Conservation (phyloP, 352 stramenopile genomes). For the Thalassiosira hispida region DNA sequence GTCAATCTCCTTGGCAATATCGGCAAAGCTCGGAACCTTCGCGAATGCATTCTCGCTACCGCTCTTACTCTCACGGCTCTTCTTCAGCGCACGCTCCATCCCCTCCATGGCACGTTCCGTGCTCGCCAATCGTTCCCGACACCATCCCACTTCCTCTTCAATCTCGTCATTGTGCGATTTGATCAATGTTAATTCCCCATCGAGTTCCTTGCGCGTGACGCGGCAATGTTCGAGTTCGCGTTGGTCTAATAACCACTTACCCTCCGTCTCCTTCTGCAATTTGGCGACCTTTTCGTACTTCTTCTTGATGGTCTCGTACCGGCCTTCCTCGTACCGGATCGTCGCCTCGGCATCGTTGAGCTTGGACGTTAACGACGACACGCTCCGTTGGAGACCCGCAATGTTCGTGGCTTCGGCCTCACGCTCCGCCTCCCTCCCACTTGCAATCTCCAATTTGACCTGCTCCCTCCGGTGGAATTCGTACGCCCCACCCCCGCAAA, state of each 20-base stretch:
- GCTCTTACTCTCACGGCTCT: conserved; percentile 12
- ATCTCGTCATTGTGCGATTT: conserved; percentile 24
- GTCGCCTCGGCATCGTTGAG: conserved; percentile 45
- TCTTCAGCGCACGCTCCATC: conserved; percentile 44
- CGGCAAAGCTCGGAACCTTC: conserved; percentile 7
- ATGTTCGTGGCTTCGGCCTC: conserved; percentile 23
- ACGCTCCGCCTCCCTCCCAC: conserved; percentile 33
- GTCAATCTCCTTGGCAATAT: conserved; percentile 38
- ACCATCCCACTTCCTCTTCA: conserved; percentile 45
- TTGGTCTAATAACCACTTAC: conserved; percentile 28
- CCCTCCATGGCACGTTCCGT: conserved; percentile 38
- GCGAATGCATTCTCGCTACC: neutral
- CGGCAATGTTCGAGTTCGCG: conserved; percentile 36
- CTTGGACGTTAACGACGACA: conserved; percentile 6
- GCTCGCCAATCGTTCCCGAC: conserved; percentile 37
- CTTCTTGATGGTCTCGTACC: conserved; percentile 28
- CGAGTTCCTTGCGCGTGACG: conserved; percentile 18
- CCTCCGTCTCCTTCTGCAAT: conserved; percentile 30
- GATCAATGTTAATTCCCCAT: conserved; percentile 11
- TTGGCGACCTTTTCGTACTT: conserved; percentile 18
- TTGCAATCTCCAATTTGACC: conserved; percentile 36
- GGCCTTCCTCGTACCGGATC: conserved; percentile 46
- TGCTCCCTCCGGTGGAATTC: conserved; percentile 30
- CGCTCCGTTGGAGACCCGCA: conserved; percentile 2
- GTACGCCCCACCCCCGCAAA: conserved; percentile 14